Evolutionary conservation across 768 basidiomycete species (phyloP).

Genomic region (Exidia glandulosa): DNA sequence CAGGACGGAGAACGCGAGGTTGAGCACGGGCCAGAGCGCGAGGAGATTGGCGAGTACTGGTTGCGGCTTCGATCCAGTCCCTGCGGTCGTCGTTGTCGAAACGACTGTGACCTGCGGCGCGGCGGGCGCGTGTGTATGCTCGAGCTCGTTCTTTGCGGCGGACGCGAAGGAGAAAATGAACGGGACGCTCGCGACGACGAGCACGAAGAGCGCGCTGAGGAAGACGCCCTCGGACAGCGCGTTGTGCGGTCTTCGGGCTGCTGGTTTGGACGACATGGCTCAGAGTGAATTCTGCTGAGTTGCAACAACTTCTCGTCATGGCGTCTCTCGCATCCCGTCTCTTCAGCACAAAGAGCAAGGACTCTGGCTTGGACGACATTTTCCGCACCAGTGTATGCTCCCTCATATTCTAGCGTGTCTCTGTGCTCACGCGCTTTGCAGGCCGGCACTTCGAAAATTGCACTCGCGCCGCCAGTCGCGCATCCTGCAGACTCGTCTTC

Average conservation of each 20-base stretch:
- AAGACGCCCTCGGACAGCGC: background rate
- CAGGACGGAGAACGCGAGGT: background rate
- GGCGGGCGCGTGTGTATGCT: background rate
- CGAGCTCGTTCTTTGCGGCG: background rate
- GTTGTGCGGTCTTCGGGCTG: background rate
- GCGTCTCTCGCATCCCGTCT: background rate
- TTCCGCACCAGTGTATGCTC: slow-evolving; percentile 43
- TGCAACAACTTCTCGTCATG: background rate
- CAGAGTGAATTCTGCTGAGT: background rate
- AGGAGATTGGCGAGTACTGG: background rate
- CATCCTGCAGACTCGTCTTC: no score
- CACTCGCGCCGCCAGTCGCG: slow-evolving; percentile 10
- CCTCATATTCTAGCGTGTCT: background rate
- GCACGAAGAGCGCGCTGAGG: background rate
- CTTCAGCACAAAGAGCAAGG: slow-evolving; percentile 21
- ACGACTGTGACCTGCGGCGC: background rate
- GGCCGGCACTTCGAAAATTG: slow-evolving; percentile 1
- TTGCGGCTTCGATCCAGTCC: background rate
- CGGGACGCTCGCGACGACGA: background rate
- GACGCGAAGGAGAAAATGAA: background rate
- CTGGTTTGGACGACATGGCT: background rate
- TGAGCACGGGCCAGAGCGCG: background rate
- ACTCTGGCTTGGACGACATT: slow-evolving; percentile 51
- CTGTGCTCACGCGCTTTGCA: background rate
- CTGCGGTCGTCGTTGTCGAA: background rate